Base-by-base conservation (phyloP, 306 rosid species). In the Casuarina equisetifolia region DNA sequence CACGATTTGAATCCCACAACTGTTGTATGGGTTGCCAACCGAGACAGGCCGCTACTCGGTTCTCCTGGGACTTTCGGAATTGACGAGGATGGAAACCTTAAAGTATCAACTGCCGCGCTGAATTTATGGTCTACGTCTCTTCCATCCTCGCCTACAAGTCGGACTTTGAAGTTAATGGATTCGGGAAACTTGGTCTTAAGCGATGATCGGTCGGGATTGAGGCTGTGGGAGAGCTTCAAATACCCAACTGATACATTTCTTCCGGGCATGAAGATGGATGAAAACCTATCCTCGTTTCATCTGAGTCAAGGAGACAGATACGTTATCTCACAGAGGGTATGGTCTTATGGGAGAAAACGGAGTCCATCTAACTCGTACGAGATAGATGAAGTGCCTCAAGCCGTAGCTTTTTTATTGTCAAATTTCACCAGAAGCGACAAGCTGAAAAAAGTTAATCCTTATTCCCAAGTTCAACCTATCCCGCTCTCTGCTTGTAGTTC, bases 211-310 rank as follows among this genome's bases (percentile, higher is more conserved):
- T 9, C 13, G 8, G 0, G 32, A 25, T 25, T 25, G 32, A 25
- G 32, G 32, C 32, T 75, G 4, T 88, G 95, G 95, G 80, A 88
- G 42, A 89, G 91, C 48, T 89, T 90, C 61, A 7, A 57, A 3
- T 0, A 66, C 15, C 89, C 90, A n/a, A 85, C 89, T 1, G 78
- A 90, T 63, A 88, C 95, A 25, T 88, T 90, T 77, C 79, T 90
- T 36, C 82, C 86, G 0, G 75, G 72, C 25, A 90, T 90, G 92
- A 3, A 70, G 35, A 90, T 88, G 88, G 13, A 75, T 57, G 0
- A 0, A 0, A 0, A 0, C 16, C 9, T 80, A 1, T 0, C 1
- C 0, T 74, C 43, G 6, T 83, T 86, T 19, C 32, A 25, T 25
- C 32, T 25, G 32, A 25, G 32, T 25, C 32, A 25, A 25, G 32